Evolutionary conservation across 2,329 filamentous ascomycete genomes (phyloP), one percentile per base, ranked within the genome.

Genomic region (Purpureocillium takamizusanense): DNA sequence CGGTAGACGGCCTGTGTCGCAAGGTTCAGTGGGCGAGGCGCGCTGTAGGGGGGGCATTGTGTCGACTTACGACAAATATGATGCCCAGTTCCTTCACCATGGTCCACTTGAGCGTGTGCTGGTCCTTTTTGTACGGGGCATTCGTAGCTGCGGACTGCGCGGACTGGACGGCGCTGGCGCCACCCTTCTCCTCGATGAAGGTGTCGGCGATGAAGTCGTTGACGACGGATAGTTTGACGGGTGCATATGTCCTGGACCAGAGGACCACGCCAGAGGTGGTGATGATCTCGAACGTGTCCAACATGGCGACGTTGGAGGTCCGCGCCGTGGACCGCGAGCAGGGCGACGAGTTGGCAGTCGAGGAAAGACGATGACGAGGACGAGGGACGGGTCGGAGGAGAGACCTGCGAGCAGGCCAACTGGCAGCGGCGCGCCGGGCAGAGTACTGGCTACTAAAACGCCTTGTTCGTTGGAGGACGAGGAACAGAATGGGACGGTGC

Each of bases 241-340:
- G 74, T 39, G 82, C 79, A 60, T 90, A 95, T 18, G 80, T 83
- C 58, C 85, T 83, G 44, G 90, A 95, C 92, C 92, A 98, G 39
- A 98, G 77, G 41, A 98, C 92, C 46, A 98, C 89, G 40, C 92
- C 92, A 4, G 89, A 94, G 29, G 90, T 94, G 43, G 90, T 95
- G 44, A 98, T 65, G 49, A 98, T 92, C 64, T 98, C 90, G 61
- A 98, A 98, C 13, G 86, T 83, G 68, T 98, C 92, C 65, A 98
- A 68, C 90, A 97, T 97, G 41, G 50, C 59, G 51, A 40, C 36
- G 41, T 15, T 31, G 36, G 33, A 11, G 15, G 31, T 16, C 13
- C 33, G 15, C 29, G 32, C 31, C 28, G 14, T 35, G 15, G 9
- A 25, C 33, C 23, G 30, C 34, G 28, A 25, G 21, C 6, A 25